phyloP scores from a whole-genome alignment of 441 rosid species.

The Pelargonium citronellum region DNA sequence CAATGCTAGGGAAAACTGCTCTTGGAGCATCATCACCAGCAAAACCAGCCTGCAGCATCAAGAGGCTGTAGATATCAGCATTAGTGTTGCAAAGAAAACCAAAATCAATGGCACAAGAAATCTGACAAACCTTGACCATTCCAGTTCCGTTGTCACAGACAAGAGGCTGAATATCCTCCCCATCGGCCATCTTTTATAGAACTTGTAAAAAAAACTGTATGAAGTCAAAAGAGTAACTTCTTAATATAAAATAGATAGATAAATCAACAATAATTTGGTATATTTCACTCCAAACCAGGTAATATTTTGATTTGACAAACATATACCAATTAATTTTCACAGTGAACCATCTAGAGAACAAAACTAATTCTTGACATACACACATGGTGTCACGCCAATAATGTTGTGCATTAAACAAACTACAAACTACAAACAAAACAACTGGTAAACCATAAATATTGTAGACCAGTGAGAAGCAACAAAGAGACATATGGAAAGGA shows the following conservation, averaged over 20 bases:
- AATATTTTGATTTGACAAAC: background rate
- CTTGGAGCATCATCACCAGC: constrained; percentile 78
- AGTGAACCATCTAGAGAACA: background rate
- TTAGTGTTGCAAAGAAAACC: background rate
- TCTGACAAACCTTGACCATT: constrained; percentile 50
- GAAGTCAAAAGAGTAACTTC: background rate
- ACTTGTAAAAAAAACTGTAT: constrained; percentile 22
- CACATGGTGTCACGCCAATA: background rate
- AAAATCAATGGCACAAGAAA: background rate
- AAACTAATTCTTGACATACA: background rate
- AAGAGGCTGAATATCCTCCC: constrained; percentile 59
- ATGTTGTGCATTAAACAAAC: background rate
- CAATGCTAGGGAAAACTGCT: constrained; percentile 62
- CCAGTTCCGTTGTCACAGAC: constrained; percentile 66
- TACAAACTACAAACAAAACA: background rate
- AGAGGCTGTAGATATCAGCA: background rate
- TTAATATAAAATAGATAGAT: background rate
- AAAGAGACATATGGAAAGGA: background rate
- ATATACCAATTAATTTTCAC: background rate
- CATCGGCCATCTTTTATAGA: constrained; percentile 41
- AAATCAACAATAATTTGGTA: background rate
- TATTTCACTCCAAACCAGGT: background rate
- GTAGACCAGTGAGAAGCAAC: background rate
- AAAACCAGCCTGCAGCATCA: constrained; percentile 46
- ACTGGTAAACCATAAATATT: background rate